Percentiles rank a stretch among this genome's conserved stretches.
Evolutionary conservation across 116 monocot genomes (phyloP).

Genomic region (Thalassia testudinum): DNA sequence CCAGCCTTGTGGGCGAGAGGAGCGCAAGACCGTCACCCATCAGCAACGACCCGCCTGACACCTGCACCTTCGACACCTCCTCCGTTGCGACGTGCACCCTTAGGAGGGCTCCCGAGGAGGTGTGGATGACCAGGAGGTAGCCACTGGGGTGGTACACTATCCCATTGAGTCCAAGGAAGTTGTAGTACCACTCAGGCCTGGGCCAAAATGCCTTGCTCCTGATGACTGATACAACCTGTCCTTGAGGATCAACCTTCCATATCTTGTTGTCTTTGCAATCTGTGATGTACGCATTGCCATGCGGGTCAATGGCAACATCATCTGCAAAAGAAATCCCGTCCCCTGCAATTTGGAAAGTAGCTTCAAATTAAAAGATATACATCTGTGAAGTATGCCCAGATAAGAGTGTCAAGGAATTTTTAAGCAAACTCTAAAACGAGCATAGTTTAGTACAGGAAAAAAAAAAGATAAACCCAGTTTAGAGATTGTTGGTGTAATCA

Average conservation of each 20-base stretch:
- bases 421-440: no score
- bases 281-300: constrained; percentile 67
- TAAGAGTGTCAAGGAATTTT: no score
- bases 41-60: constrained; percentile 34
- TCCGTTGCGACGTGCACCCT: constrained; percentile 31
- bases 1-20: constrained; percentile 41
- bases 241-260: constrained; percentile 56
- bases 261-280: constrained; percentile 53
- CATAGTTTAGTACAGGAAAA: no score
- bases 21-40: constrained; percentile 76
- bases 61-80: constrained; percentile 27
- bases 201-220: constrained; percentile 32
- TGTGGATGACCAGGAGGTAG: constrained; percentile 81
- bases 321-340: constrained; percentile 41
- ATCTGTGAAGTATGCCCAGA: no score
- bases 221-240: constrained; percentile 42
- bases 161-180: constrained; percentile 64
- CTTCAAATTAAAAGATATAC: no score
- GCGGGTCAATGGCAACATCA: constrained; percentile 62
- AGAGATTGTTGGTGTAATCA: no score
- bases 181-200: constrained; percentile 25
- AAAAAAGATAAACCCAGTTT: no score
- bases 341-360: constrained; percentile 11
- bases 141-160: constrained; percentile 73
- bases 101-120: constrained; percentile 50